Percentiles rank a stretch among this genome's conserved stretches.
Conservation (phyloP, 1,284 basidiomycete species). For the Pascua guehoae region DNA sequence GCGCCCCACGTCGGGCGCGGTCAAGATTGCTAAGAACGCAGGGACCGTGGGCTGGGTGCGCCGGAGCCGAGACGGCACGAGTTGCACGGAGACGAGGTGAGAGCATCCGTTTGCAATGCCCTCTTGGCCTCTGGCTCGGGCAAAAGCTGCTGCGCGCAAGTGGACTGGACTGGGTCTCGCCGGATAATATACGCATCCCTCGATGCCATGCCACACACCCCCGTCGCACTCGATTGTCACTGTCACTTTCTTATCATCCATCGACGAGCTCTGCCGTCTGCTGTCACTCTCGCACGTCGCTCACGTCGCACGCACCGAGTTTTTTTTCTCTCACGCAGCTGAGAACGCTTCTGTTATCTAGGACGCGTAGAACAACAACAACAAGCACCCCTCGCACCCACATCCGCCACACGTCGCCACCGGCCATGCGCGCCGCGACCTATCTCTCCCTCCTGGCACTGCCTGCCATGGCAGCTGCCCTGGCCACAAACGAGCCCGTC, state of each 20-base stretch:
- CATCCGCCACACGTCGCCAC: not conserved
- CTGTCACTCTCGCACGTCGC: not conserved
- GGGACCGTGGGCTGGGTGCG: no score
- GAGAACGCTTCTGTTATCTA: not conserved
- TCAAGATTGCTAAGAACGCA: no score
- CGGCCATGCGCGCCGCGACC: conserved; percentile 12
- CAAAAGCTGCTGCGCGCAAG: no score
- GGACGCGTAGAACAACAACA: not conserved
- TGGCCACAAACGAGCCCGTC: not conserved
- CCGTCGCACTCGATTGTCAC: not conserved
- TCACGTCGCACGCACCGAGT: not conserved
- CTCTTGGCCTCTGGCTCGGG: no score
- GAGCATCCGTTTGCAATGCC: no score
- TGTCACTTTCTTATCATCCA: not conserved
- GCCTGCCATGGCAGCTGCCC: not conserved
- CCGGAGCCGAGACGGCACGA: no score
- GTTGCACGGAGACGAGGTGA: no score
- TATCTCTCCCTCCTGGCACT: conserved; percentile 10
- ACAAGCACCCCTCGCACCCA: not conserved
- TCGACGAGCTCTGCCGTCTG: not conserved
- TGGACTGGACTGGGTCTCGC: no score
- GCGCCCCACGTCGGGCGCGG: no score
- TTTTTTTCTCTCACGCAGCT: not conserved
- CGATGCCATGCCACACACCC: no score
- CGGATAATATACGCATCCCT: no score